Percentiles rank a stretch among this genome's conserved stretches.
Conservation (phyloP, 1,284 basidiomycete species). For the Cerioporus squamosus region DNA sequence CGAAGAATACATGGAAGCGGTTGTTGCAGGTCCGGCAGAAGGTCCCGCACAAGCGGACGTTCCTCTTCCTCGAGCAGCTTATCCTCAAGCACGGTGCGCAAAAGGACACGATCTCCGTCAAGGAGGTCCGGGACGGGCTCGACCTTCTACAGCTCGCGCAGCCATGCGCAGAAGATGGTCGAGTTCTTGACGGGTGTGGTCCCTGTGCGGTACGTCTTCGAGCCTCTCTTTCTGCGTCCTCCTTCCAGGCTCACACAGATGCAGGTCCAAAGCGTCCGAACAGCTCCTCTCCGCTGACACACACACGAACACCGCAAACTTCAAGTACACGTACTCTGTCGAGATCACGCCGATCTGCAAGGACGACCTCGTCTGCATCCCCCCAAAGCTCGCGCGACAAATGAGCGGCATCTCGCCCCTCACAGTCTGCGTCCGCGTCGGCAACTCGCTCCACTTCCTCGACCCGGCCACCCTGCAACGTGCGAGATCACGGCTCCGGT, state of each 20-base stretch:
- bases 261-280: constrained; percentile 89
- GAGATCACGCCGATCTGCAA: constrained; percentile 98
- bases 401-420: constrained; percentile 91
- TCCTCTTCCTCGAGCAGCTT: constrained; percentile 96
- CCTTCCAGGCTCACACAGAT: not conserved
- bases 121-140: constrained; percentile 92
- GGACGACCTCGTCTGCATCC: constrained; percentile 94
- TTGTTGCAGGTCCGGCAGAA: constrained; percentile 98
- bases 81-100: constrained; percentile 97
- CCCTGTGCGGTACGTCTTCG: constrained; percentile 71
- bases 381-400: constrained; percentile 78
- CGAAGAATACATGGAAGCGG: constrained; percentile 99
- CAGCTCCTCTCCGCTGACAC: constrained; percentile 94
- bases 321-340: constrained; percentile 98
- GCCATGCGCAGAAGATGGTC: constrained; percentile 96
- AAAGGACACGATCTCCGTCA: constrained; percentile 93
- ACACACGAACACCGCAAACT: constrained; percentile 92
- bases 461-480: constrained; percentile 88
- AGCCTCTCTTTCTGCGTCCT: not conserved
- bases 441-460: constrained; percentile 89
- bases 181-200: constrained; percentile 92
- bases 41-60: constrained; percentile 96
- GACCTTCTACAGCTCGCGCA: constrained; percentile 92
- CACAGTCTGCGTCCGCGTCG: constrained; percentile 88
- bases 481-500: constrained; percentile 83